Evolutionary conservation across 805 yeast species (phyloP), one percentile per base, ranked within the genome.

Genomic region (Ogataea chonburiensis): DNA sequence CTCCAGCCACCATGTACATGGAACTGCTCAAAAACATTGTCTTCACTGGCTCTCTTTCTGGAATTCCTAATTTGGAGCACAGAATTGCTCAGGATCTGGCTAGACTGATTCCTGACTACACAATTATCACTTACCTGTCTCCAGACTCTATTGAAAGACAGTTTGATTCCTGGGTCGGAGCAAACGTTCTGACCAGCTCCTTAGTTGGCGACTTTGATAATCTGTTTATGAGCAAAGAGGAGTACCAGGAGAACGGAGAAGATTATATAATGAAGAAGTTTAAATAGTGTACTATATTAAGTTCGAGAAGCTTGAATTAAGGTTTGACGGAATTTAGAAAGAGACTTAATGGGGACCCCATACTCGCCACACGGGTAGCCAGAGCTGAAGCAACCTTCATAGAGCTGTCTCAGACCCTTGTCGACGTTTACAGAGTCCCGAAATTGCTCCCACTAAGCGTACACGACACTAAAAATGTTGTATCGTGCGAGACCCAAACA

Each of bases 161-260:
- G 44, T 73, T 68, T 45, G 75, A 81, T 32, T 67, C 73, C 16
- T 81, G 88, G 88, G 61, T 79, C 19, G 88, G 88, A n/a, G 86
- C 87, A 1, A 73, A 80, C 38, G 78, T 79, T 44, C 67, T 81
- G 47, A 78, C 83, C 10, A 47, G 56, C 25, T 49, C 52, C 3
- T 70, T 74, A 28, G 70, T 77, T 67, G 75, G 81, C 31, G 68
- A 68, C 30, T 69, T 68, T 41, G 79, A 77, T 39, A 79, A 70
- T 36, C 66, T 74, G 65, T 81, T 80, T 62, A 65, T 81, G 22
- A 69, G 81, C 26, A 78, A 73, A 52, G 71, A 73, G 24, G 86
- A 81, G 50, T 81, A 80, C 49, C 76, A 73, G 42, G 87, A 81
- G 54, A 66, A 69, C 40, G 87, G 87, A 18, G 67, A 60, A 44